Evolutionary conservation across 768 basidiomycete genomes (phyloP).

Genomic region (Punctularia strigosozonata): DNA sequence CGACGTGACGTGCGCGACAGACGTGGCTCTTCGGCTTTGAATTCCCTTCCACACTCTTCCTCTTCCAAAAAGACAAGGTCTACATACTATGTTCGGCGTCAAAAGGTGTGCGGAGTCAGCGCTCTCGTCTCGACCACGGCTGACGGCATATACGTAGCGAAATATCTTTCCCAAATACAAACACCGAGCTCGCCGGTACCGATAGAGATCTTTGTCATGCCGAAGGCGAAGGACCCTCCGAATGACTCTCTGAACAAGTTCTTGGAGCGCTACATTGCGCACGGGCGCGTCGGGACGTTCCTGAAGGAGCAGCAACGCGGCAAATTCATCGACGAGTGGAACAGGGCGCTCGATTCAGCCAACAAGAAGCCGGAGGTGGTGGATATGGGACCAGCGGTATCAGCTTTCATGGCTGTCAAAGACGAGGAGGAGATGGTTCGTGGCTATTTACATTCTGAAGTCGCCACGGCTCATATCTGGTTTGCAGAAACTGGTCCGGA

Average conservation of each 20-base stretch:
- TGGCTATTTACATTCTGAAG: constrained; percentile 5
- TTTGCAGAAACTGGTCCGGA: constrained; percentile 63
- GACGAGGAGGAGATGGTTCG: constrained; percentile 86
- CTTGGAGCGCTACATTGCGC: constrained; percentile 44
- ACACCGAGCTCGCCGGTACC: constrained; percentile 41
- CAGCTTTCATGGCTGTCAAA: constrained; percentile 74
- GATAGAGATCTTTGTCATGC: constrained; percentile 67
- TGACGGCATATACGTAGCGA: constrained; percentile 38
- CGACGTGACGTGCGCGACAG: constrained; percentile 25
- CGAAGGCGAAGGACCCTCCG: constrained; percentile 68
- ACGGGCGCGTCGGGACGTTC: constrained; percentile 61
- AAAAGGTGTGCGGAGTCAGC: constrained; percentile 48
- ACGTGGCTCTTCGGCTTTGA: constrained; percentile 97
- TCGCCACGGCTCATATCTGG: constrained; percentile 5
- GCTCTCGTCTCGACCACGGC: constrained; percentile 2
- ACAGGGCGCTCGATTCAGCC: constrained; percentile 42
- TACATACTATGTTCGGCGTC: constrained; percentile 76
- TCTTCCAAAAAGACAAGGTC: constrained; percentile 71
- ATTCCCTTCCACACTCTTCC: constrained; percentile 86
- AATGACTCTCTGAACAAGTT: constrained; percentile 68
- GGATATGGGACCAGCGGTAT: constrained; percentile 70
- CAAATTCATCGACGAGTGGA: constrained; percentile 84
- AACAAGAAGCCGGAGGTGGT: constrained; percentile 57
- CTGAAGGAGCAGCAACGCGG: constrained; percentile 78
- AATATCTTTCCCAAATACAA: constrained; percentile 73